phyloP scores from a whole-genome alignment of 768 basidiomycete genomes.

The Mycena crocata region DNA sequence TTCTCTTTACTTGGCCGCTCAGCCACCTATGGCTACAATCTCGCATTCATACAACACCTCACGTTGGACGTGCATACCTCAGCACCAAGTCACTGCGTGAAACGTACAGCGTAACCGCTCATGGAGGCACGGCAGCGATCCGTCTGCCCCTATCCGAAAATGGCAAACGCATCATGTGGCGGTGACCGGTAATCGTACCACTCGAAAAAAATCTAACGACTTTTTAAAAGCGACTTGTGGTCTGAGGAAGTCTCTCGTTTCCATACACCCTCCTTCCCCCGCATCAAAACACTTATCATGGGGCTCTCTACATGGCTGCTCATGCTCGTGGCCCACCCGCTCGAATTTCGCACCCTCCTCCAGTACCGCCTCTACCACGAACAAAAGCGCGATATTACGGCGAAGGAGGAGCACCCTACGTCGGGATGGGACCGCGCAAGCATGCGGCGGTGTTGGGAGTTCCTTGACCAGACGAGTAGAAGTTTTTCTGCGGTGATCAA shows the following conservation, averaged over 20 bases:
- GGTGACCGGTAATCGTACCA: slow-evolving; percentile 17
- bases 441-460: slow-evolving; percentile 93
- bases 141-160: background rate
- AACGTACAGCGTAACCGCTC: no score
- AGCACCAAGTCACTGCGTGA: no score
- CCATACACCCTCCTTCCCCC: no score
- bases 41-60: no score
- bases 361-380: slow-evolving; percentile 90
- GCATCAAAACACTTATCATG: no score
- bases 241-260: background rate
- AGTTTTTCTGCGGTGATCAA: slow-evolving; percentile 95
- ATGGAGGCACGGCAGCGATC: no score
- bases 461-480: slow-evolving; percentile 89
- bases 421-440: slow-evolving; percentile 88
- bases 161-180: background rate
- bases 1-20: no score
- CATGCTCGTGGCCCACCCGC: slow-evolving; percentile 80
- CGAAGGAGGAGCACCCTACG: slow-evolving; percentile 75
- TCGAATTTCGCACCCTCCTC: slow-evolving; percentile 85
- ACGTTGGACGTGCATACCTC: no score
- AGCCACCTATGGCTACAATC: no score
- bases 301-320: slow-evolving; percentile 69
- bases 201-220: background rate
- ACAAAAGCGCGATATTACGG: slow-evolving; percentile 83
- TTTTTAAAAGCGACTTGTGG: slow-evolving; percentile 12